These are phyloP conservation scores for Fusarium proliferatum DNA, from an alignment of 2,329 filamentous ascomycete genomes.

Conservation along the genomic window DNA sequence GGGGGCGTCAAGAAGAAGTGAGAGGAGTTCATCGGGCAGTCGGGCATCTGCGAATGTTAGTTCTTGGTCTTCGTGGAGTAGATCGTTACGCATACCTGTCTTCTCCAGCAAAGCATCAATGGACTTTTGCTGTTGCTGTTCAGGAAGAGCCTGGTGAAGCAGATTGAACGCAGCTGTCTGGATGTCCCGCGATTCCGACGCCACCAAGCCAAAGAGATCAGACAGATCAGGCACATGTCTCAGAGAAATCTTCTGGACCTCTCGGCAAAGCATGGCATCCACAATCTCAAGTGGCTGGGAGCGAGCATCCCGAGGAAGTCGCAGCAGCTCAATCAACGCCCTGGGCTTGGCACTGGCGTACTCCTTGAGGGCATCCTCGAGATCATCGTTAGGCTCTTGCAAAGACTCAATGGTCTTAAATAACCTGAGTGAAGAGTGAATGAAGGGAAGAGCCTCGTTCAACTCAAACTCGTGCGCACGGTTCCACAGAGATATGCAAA, in stretches of 20 bases:
- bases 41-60: conserved; percentile 63
- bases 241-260: conserved; percentile 72
- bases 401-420: conserved; percentile 71
- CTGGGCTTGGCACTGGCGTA: conserved; percentile 65
- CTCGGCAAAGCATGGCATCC: conserved; percentile 77
- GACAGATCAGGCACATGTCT: conserved; percentile 71
- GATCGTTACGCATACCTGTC: conserved; percentile 54
- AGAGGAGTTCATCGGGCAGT: conserved; percentile 86
- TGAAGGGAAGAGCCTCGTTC: conserved; percentile 67
- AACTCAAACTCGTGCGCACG: conserved; percentile 55
- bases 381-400: conserved; percentile 84
- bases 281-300: conserved; percentile 79
- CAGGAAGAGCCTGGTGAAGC: conserved; percentile 82
- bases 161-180: conserved; percentile 85
- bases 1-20: conserved; percentile 82
- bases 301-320: conserved; percentile 56
- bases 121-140: conserved; percentile 82
- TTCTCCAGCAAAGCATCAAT: conserved; percentile 81
- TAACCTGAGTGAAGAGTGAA: conserved; percentile 80
- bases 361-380: conserved; percentile 77
- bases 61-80: fast-evolving
- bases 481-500: conserved; percentile 69
- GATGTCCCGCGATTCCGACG: conserved; percentile 78
- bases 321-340: conserved; percentile 73
- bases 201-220: conserved; percentile 80